phyloP scores from a whole-genome alignment of 306 rosid species.

The Alnus glutinosa region DNA sequence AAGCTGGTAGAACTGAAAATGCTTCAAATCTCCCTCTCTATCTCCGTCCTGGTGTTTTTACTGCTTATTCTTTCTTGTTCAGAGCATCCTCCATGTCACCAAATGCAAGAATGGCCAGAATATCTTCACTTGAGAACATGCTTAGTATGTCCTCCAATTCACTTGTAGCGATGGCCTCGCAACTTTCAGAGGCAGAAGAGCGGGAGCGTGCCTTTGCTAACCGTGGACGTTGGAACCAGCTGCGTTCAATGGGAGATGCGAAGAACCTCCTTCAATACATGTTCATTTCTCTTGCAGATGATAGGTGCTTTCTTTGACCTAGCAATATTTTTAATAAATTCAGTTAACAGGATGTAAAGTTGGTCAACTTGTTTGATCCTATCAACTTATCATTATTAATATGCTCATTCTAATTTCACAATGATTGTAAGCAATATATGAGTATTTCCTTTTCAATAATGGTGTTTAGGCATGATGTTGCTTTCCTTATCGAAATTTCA shows the following conservation, averaged over 20 bases:
- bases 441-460: not conserved
- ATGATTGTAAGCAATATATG: not conserved
- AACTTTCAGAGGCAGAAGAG: slow-evolving; percentile 99
- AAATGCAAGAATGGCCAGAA: slow-evolving; percentile 93
- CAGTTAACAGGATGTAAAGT: not conserved
- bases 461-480: not conserved
- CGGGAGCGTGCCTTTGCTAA: slow-evolving; percentile 90
- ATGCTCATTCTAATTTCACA: not conserved
- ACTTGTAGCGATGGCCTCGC: slow-evolving; percentile 99
- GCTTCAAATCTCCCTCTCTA: slow-evolving; percentile 4
- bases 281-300: slow-evolving; percentile 89
- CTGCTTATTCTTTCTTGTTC: slow-evolving; percentile 35
- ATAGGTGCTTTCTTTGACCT: slow-evolving; percentile 56
- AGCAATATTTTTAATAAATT: not conserved
- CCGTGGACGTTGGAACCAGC: slow-evolving; percentile 98
- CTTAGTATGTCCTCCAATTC: slow-evolving; percentile 92
- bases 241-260: slow-evolving; percentile 99
- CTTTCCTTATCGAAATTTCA: slow-evolving; percentile 24
- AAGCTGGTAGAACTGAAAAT: slow-evolving; percentile 16
- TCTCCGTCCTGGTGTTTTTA: slow-evolving; percentile 24
- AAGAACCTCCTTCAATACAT: slow-evolving; percentile 93
- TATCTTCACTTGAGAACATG: slow-evolving; percentile 93
- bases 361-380: not conserved
- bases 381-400: not conserved
- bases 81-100: slow-evolving; percentile 97